Evolutionary conservation across 495 filamentous ascomycete species (phyloP).

Genomic region (Aspergillus nanangensis): DNA sequence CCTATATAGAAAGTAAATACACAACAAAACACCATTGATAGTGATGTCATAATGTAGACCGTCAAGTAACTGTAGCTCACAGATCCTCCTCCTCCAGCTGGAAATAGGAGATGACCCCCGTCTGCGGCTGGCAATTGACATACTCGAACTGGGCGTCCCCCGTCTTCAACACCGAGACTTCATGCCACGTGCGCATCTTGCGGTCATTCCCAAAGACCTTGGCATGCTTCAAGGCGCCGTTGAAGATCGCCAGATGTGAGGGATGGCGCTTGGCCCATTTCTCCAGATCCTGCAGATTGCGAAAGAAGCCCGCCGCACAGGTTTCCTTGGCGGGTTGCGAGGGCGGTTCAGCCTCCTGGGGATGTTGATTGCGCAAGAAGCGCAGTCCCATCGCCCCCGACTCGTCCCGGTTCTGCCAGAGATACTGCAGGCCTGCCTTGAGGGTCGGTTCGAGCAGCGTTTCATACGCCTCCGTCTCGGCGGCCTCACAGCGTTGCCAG

Average conservation of each 20-base stretch:
- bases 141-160: slow-evolving; percentile 20
- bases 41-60: no score
- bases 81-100: not conserved
- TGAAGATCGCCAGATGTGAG: slow-evolving; percentile 18
- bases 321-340: slow-evolving; percentile 14
- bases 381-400: slow-evolving; percentile 10
- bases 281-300: slow-evolving; percentile 13
- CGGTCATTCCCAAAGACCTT: slow-evolving; percentile 13
- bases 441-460: slow-evolving; percentile 12
- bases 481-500: slow-evolving; percentile 10
- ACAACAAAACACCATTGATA: no score
- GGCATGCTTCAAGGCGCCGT: slow-evolving; percentile 15
- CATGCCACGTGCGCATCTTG: slow-evolving; percentile 20
- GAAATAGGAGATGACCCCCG: slow-evolving; percentile 8
- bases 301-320: slow-evolving; percentile 19
- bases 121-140: slow-evolving; percentile 16
- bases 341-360: no score
- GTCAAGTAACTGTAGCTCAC: not conserved
- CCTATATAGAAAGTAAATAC: no score
- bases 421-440: slow-evolving; percentile 7
- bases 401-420: slow-evolving; percentile 8
- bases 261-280: slow-evolving; percentile 16
- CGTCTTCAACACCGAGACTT: slow-evolving; percentile 15
- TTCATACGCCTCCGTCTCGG: slow-evolving; percentile 8
- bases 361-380: slow-evolving; percentile 10